Conservation (phyloP, 73 alveolate species). For the Symbiodinium pilosum region DNA sequence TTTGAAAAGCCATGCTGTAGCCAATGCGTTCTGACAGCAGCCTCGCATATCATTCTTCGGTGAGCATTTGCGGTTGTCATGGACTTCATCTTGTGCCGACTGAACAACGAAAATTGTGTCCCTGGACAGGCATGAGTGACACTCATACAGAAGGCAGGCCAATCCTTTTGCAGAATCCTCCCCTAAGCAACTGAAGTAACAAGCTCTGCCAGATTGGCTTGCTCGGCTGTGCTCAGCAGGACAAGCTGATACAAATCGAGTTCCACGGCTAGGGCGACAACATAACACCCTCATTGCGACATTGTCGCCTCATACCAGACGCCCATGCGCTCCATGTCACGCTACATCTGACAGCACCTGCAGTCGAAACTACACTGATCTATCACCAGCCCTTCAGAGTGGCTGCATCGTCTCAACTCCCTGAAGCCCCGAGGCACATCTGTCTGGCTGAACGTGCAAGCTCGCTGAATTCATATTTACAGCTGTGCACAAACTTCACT, state of each 20-base stretch:
- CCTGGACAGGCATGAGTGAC: background rate
- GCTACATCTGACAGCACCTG: background rate
- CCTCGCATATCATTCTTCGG: no score
- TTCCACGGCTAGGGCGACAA: conserved; percentile 1
- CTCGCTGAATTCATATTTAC: background rate
- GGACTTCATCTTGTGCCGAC: background rate
- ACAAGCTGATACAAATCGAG: background rate
- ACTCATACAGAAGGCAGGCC: no score
- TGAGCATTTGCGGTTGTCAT: no score
- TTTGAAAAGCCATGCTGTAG: no score
- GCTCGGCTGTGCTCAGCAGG: background rate
- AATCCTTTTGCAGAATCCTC: no score
- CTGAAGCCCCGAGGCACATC: background rate
- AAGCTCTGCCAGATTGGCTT: no score
- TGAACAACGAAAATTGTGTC: background rate
- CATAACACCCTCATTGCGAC: background rate
- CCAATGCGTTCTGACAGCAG: no score
- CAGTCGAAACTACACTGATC: background rate
- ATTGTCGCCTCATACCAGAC: background rate
- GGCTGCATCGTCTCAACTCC: no score
- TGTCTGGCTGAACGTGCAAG: background rate
- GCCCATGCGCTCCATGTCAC: background rate
- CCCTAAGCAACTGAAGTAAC: no score
- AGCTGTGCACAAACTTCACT: background rate
- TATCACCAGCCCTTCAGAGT: background rate